Percentiles rank a stretch among this genome's conserved stretches.
Conservation (phyloP, 768 basidiomycete genomes). For the Phallus indusiatus region DNA sequence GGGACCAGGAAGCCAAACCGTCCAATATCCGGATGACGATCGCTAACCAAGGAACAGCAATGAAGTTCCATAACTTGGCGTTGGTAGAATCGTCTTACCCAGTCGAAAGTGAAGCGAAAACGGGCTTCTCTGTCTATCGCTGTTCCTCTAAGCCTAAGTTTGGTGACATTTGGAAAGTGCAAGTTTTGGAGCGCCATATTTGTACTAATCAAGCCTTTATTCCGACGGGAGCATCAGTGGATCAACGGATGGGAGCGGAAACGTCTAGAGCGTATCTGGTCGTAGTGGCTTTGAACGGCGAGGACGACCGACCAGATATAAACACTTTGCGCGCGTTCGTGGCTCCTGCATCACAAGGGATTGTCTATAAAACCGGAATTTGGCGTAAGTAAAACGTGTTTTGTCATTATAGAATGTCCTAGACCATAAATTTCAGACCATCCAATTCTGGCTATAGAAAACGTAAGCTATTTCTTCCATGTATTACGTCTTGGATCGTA, state of each 20-base stretch:
- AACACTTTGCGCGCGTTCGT: constrained; percentile 70
- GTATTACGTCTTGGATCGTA: neutral
- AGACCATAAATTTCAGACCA: constrained; percentile 52
- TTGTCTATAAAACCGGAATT: constrained; percentile 71
- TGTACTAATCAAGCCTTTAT: constrained; percentile 90
- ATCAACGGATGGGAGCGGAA: constrained; percentile 33
- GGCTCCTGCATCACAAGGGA: constrained; percentile 72
- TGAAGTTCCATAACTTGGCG: constrained; percentile 88
- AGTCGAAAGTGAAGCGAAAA: constrained; percentile 39
- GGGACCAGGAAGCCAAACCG: constrained; percentile 52
- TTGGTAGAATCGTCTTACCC: constrained; percentile 63
- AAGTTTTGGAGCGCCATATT: constrained; percentile 80
- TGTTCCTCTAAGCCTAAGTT: constrained; percentile 47
- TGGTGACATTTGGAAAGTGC: constrained; percentile 46
- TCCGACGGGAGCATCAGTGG: constrained; percentile 68
- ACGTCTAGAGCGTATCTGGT: constrained; percentile 62
- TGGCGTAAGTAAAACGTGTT: constrained; percentile 67
- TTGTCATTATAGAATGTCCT: neutral
- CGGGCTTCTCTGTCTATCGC: constrained; percentile 77
- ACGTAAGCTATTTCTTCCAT: constrained; percentile 39
- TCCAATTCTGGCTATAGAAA: constrained; percentile 77
- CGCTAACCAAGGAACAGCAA: constrained; percentile 85
- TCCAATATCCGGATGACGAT: constrained; percentile 61
- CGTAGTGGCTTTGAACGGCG: constrained; percentile 74
- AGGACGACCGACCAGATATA: constrained; percentile 69